Percentiles rank a stretch among this genome's conserved stretches.
phyloP scores from a whole-genome alignment of 352 stramenopile species.

The Globisporangium iwayamae region DNA sequence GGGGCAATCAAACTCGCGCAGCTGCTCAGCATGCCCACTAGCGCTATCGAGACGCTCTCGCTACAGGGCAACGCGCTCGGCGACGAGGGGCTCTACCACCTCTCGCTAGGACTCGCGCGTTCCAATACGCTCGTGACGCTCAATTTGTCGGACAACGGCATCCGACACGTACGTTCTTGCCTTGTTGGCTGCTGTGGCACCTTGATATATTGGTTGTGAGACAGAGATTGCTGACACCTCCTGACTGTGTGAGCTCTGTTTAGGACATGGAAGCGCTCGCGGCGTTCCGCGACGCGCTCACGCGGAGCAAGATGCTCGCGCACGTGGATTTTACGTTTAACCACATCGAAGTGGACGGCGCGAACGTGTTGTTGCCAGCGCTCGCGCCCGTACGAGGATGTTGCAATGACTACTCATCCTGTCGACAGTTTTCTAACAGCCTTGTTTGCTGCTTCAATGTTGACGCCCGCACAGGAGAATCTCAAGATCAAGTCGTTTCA shows the following conservation, averaged over 20 bases:
- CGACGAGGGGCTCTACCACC: constrained; percentile 58
- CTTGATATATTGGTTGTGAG: background rate
- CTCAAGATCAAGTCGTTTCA: constrained; percentile 66
- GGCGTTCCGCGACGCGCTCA: constrained; percentile 60
- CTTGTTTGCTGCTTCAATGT: background rate
- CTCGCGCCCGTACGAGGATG: constrained; percentile 31
- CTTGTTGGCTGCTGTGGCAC: background rate
- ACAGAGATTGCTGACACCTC: background rate
- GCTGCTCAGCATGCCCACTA: constrained; percentile 53
- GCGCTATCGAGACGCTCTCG: constrained; percentile 53
- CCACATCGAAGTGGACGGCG: constrained; percentile 61
- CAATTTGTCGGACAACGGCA: constrained; percentile 77
- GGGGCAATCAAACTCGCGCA: constrained; percentile 71
- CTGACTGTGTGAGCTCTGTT: background rate
- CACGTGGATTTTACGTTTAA: constrained; percentile 82
- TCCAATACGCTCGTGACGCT: constrained; percentile 52
- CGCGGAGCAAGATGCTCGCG: constrained; percentile 60
- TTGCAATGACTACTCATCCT: no score
- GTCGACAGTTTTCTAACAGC: background rate
- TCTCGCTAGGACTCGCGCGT: constrained; percentile 68
- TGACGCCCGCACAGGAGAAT: constrained; percentile 36
- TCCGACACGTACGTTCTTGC: constrained; percentile 49
- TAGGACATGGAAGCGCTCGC: constrained; percentile 46
- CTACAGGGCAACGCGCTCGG: constrained; percentile 57
- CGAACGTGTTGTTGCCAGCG: constrained; percentile 52